Percentiles rank a stretch among this genome's conserved stretches.
These are phyloP conservation scores for Penicillium cinerascens DNA, from an alignment of 495 filamentous ascomycete species.

Conservation along the genomic window DNA sequence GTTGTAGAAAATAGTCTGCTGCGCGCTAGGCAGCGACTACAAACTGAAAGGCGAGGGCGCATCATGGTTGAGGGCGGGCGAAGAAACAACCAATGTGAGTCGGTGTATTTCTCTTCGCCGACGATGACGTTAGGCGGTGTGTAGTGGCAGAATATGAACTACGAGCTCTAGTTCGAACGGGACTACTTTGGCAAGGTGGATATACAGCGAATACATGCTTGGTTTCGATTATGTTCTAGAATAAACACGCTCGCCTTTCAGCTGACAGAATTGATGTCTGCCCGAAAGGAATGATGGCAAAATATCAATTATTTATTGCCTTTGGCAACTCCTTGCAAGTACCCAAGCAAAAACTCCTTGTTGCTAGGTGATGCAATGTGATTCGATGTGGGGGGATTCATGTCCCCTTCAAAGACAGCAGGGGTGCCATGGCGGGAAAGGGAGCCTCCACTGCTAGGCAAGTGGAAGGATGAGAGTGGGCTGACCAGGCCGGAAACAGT, in stretches of 20 bases:
- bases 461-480: slow-evolving; percentile 44
- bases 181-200: background rate
- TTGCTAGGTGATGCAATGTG: slow-evolving; percentile 63
- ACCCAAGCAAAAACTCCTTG: slow-evolving; percentile 74
- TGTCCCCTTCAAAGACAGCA: slow-evolving; percentile 42
- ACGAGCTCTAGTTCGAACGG: background rate
- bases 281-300: background rate
- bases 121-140: slow-evolving; percentile 33
- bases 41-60: slow-evolving; percentile 29
- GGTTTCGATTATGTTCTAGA: background rate
- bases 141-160: slow-evolving; percentile 24
- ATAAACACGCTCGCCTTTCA: background rate
- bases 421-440: slow-evolving; percentile 36
- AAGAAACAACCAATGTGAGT: slow-evolving; percentile 12
- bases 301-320: slow-evolving; percentile 26
- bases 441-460: slow-evolving; percentile 35
- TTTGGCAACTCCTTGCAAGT: slow-evolving; percentile 61
- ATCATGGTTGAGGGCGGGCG: slow-evolving; percentile 26
- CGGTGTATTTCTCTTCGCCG: slow-evolving; percentile 12
- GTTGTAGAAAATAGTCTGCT: slow-evolving; percentile 35
- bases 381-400: slow-evolving; percentile 33
- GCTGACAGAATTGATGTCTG: background rate
- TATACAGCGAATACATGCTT: background rate
- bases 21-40: slow-evolving; percentile 23
- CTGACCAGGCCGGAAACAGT: slow-evolving; percentile 37